These are phyloP conservation scores for Lactifluus piperatus DNA, from an alignment of 768 basidiomycete genomes.

Conservation along the genomic window DNA sequence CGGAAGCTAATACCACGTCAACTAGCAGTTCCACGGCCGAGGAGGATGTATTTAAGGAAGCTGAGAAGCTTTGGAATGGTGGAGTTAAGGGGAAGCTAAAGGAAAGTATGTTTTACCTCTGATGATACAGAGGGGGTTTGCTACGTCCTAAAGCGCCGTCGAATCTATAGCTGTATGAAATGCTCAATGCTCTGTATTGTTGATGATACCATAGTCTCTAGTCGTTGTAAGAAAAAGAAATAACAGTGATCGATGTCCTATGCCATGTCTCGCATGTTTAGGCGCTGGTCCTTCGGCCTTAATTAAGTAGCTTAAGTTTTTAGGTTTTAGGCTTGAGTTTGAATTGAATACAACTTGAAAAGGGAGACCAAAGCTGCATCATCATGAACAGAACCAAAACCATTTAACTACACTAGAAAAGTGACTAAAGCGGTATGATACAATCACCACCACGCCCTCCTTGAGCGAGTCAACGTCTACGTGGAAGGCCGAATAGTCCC, in stretches of 20 bases:
- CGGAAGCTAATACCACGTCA: conserved; percentile 26
- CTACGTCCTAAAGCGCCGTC: neutral
- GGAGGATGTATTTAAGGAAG: conserved; percentile 46
- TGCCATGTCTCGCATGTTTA: neutral
- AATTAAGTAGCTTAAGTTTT: neutral
- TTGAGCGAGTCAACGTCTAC: neutral
- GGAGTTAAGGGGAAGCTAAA: conserved; percentile 49
- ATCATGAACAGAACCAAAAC: neutral
- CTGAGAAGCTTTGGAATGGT: conserved; percentile 42
- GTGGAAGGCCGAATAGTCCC: neutral
- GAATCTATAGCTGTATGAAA: neutral
- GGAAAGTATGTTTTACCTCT: conserved; percentile 76
- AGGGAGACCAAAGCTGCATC: neutral
- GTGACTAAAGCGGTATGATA: neutral
- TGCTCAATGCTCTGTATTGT: neutral
- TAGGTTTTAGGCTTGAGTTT: neutral
- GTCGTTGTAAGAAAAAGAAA: neutral
- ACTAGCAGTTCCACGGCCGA: conserved; percentile 34
- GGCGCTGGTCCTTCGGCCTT: no score
- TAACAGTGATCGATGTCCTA: neutral
- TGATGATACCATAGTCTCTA: neutral
- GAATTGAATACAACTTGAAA: neutral
- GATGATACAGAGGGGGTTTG: neutral
- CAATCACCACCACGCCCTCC: neutral
- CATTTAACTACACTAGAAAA: neutral